Conservation (phyloP, 805 yeast species). For the Wickerhamiella siamensis region DNA sequence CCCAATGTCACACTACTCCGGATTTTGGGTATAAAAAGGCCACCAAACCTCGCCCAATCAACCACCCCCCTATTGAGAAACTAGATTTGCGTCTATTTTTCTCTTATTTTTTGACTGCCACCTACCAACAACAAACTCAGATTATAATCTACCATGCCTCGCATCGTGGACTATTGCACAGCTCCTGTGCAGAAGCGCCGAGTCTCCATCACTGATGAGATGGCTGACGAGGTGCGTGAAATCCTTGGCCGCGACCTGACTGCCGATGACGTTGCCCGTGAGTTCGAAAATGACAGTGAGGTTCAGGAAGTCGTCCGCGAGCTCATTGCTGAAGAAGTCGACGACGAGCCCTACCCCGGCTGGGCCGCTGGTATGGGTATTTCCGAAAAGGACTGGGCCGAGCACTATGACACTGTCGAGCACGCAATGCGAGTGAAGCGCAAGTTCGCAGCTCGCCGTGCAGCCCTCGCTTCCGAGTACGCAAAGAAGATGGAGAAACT, state of each 20-base stretch:
- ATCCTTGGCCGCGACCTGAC: conserved; percentile 10
- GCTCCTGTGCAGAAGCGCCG: conserved; percentile 12
- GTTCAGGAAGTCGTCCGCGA: conserved; percentile 10
- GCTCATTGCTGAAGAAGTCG: conserved; percentile 10
- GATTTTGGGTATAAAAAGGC: not conserved
- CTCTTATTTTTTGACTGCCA: not conserved
- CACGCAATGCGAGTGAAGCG: conserved; percentile 10
- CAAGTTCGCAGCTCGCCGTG: conserved; percentile 10
- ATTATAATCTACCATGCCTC: conserved; percentile 5
- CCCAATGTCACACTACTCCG: not conserved
- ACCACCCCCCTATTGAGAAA: not conserved
- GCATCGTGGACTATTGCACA: conserved; percentile 9
- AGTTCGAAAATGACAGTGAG: conserved; percentile 8
- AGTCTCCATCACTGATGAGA: conserved; percentile 11
- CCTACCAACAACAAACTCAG: not conserved
- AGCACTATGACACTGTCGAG: conserved; percentile 10
- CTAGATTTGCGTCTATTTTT: not conserved
- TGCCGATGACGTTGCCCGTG: conserved; percentile 11
- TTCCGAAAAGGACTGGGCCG: conserved; percentile 9
- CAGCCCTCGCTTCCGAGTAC: conserved; percentile 9
- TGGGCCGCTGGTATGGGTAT: conserved; percentile 12
- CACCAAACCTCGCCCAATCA: not conserved
- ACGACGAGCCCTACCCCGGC: conserved; percentile 11
- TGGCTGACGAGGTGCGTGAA: conserved; percentile 13
- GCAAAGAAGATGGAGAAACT: conserved; percentile 9